These are phyloP conservation scores for Przewalskia tangutica DNA, from an alignment of 257 asterid species.

Conservation along the genomic window DNA sequence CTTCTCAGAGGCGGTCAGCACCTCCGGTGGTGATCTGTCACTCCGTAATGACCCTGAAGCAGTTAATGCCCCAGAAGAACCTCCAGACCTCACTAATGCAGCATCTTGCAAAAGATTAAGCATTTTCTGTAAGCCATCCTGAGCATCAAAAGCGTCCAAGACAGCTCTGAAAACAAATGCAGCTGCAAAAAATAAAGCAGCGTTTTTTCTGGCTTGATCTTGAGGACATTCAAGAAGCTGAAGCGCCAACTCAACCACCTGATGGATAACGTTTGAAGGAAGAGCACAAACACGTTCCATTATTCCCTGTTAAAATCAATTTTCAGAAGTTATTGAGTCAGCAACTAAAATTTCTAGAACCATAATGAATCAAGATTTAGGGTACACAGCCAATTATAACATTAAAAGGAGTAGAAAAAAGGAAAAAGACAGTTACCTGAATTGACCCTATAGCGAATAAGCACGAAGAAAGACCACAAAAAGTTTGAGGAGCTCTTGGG, in stretches of 20 bases:
- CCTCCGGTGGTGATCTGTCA: conserved; percentile 82
- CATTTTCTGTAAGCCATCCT: conserved; percentile 82
- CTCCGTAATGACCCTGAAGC: conserved; percentile 63
- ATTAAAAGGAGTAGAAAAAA: neutral
- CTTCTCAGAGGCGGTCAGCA: conserved; percentile 83
- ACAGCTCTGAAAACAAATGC: conserved; percentile 93
- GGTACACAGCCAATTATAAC: neutral
- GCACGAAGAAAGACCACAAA: conserved; percentile 82
- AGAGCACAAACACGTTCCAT: conserved; percentile 99
- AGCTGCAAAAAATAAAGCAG: conserved; percentile 81
- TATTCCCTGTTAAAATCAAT: conserved; percentile 52
- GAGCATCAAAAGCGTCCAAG: conserved; percentile 84
- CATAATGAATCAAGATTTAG: neutral
- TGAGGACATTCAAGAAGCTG: conserved; percentile 76
- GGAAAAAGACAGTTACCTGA: conserved; percentile 47
- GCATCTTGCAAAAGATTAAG: conserved; percentile 76
- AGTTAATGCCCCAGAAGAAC: conserved; percentile 53
- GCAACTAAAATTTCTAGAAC: neutral
- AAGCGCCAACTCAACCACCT: conserved; percentile 82
- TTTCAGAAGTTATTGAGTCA: neutral
- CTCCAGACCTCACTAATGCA: conserved; percentile 96
- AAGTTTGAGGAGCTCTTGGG: conserved; percentile 63
- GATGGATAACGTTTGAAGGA: conserved; percentile 72
- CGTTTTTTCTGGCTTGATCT: conserved; percentile 87
- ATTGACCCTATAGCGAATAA: conserved; percentile 82